These are phyloP conservation scores for Leucogyrophana mollusca DNA, from an alignment of 768 basidiomycete genomes.

Conservation along the genomic window DNA sequence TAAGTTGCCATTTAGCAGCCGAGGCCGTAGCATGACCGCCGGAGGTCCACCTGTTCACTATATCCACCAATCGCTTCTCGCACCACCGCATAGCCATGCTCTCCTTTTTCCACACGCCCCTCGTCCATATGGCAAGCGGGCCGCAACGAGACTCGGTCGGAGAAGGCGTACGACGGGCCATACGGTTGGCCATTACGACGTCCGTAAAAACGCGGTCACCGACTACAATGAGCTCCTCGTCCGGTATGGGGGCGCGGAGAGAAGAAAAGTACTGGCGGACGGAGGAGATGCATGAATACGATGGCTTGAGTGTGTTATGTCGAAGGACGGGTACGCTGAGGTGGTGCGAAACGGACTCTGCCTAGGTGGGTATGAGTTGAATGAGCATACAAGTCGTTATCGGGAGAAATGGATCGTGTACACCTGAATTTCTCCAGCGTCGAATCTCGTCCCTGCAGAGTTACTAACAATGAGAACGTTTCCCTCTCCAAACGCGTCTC, in stretches of 20 bases:
- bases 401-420: constrained; percentile 27
- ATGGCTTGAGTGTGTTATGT: constrained; percentile 78
- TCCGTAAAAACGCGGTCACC: constrained; percentile 96
- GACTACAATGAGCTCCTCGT: constrained; percentile 73
- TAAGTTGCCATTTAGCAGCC: no score
- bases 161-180: constrained; percentile 32
- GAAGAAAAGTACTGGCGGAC: constrained; percentile 76
- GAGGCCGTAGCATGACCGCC: no score
- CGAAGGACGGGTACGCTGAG: constrained; percentile 81
- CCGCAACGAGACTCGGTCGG: constrained; percentile 27
- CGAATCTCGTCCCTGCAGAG: constrained; percentile 82
- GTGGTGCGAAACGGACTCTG: constrained; percentile 79
- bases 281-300: constrained; percentile 68
- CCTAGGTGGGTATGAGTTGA: constrained; percentile 43
- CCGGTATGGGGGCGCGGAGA: constrained; percentile 50
- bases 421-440: constrained; percentile 80
- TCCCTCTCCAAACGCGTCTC: constrained; percentile 67
- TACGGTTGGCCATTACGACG: constrained; percentile 82
- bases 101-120: constrained; percentile 67
- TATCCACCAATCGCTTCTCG: constrained; percentile 53
- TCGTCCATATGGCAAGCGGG: constrained; percentile 71
- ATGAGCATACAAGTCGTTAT: no score
- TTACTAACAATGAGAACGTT: constrained; percentile 93
- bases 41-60: no score
- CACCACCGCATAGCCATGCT: constrained; percentile 58